A percentile compares a stretch with the other conserved stretches of the same genome.
These are phyloP conservation scores for Fagus crenata DNA, from an alignment of 306 rosid species.

Conservation along the genomic window DNA sequence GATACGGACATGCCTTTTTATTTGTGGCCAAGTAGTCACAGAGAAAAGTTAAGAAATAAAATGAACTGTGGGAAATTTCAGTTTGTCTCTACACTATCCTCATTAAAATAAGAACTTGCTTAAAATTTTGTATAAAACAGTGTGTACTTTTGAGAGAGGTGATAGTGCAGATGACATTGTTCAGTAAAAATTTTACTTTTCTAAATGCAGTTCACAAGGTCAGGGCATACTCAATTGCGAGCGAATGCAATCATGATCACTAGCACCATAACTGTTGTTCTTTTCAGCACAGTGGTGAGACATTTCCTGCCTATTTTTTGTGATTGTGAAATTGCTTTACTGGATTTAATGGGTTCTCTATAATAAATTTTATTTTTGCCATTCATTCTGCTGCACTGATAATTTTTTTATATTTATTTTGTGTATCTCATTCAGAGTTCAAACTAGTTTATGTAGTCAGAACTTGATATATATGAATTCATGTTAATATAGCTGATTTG, in stretches of 20 bases:
- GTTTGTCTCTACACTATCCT: not conserved
- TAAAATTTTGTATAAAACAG: not conserved
- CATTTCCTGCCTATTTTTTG: constrained; percentile 1
- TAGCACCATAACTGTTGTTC: constrained; percentile 91
- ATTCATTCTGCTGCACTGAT: constrained; percentile 9
- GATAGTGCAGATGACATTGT: not conserved
- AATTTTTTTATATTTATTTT: not conserved
- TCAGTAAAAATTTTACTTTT: not conserved
- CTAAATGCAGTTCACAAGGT: constrained; percentile 76
- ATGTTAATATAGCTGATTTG: constrained; percentile 13
- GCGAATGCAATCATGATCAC: constrained; percentile 88
- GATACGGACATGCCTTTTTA: constrained; percentile 9
- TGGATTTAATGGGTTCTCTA: not conserved
- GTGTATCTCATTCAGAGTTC: constrained; percentile 7
- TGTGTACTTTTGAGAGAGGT: not conserved
- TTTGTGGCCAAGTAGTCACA: not conserved
- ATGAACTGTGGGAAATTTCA: constrained; percentile 17
- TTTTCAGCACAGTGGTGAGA: constrained; percentile 90
- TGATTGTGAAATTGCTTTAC: constrained; percentile 19
- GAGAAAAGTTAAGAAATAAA: not conserved
- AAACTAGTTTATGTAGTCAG: not conserved
- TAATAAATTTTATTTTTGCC: not conserved
- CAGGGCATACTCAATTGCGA: constrained; percentile 76
- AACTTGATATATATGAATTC: not conserved
- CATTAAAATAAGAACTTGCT: not conserved